Base-by-base conservation (phyloP, 345 rosid species). In the Turritis glabra region DNA sequence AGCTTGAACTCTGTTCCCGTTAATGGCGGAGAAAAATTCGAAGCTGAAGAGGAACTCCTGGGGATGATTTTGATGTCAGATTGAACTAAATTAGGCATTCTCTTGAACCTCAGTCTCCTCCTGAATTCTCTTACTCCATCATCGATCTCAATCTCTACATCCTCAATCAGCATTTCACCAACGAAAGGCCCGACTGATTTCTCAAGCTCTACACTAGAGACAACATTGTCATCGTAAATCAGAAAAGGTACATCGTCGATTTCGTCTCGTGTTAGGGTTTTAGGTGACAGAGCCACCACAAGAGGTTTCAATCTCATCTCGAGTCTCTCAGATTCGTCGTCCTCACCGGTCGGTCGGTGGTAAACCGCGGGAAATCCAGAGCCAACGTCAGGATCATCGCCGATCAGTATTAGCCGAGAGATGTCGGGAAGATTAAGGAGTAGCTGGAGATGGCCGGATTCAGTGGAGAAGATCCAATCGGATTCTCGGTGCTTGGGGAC, bases 391-490 rank as follows among this genome's bases (percentile, higher is more conserved):
- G 80, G 85, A 26, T 85, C 60, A 43, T 77, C 75, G 15, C 96
- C 96, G 41, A 92, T 77, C 5, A 90, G 44, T 17, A 93, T 82
- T 5, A 91, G 82, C 22, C 96, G 90, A 8, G 92, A 86, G 77
- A 91, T 52, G n/a, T 73, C 65, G 0, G 88, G 87, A 54, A 77
- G 72, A 64, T 83, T 25, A 55, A 87, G 80, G 62, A 94, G 91
- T 63, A 91, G 92, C 82, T 91, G 92, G 74, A 90, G 83, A 63
- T 90, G 97, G 63, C 98, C 97, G 7, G 84, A 65, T 75, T 94
- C 96, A n/a, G 96, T 86, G 80, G 89, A 85, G 85, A 90, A 95
- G 59, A 89, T 62, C 97, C 97, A 92, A 72, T 95, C 97, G 37
- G 82, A 60, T 72, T 92, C 93, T 77, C 97, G 93, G 57, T 40